Conservation (phyloP, 345 rosid genomes). For the Camelina laxa region DNA sequence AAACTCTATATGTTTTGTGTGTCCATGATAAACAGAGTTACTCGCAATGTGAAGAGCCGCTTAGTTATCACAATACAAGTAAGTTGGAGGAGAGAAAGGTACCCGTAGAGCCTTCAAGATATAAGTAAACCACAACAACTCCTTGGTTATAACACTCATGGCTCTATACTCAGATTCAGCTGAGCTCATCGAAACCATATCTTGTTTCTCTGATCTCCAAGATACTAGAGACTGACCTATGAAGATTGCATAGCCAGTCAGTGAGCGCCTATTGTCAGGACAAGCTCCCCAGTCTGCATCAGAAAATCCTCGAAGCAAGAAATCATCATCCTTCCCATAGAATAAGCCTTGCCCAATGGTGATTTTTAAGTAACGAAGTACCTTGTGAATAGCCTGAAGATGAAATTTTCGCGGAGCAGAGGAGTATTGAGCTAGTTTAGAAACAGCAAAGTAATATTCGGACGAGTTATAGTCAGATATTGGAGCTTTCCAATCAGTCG, state of each 20-base stretch:
- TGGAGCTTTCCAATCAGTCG: not conserved
- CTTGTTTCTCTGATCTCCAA: not conserved
- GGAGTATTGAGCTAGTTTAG: not conserved
- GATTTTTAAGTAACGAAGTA: not conserved
- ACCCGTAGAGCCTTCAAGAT: too few relatives aligned
- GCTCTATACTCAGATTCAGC: not conserved
- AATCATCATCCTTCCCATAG: not conserved
- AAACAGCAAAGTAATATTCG: not conserved
- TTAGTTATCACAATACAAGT: too few relatives aligned
- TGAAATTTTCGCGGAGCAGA: not conserved
- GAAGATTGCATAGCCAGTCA: not conserved
- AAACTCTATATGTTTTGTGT: not conserved
- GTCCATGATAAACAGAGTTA: not conserved
- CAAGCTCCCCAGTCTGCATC: not conserved
- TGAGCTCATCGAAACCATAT: accelerated
- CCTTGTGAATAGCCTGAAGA: not conserved
- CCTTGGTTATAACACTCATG: not conserved
- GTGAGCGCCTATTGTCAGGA: not conserved
- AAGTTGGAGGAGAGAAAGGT: too few relatives aligned
- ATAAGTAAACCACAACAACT: not conserved
- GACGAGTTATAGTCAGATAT: not conserved
- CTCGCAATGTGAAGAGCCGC: not conserved
- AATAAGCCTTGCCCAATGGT: not conserved
- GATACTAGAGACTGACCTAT: not conserved
- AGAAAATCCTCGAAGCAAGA: not conserved